A percentile compares a stretch with the other conserved stretches of the same genome.
These are phyloP conservation scores for Colletotrichum trifolii DNA, from an alignment of 2,329 filamentous ascomycete genomes.

Conservation along the genomic window DNA sequence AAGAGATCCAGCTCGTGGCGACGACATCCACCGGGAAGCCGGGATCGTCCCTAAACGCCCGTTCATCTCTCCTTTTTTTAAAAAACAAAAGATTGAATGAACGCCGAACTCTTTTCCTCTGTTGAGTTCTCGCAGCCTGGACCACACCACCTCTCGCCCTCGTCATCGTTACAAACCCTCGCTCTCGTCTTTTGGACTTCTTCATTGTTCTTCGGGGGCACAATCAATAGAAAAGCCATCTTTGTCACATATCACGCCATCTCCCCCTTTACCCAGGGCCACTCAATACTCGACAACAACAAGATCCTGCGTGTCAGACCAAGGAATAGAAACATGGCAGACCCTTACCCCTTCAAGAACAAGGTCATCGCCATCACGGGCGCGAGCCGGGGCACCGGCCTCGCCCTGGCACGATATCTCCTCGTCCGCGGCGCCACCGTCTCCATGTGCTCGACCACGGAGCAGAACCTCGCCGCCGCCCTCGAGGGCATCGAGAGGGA, in stretches of 20 bases:
- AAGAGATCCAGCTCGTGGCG: neutral
- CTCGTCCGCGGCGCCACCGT: constrained; percentile 45
- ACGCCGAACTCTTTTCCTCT: neutral
- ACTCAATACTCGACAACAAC: neutral
- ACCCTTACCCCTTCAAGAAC: constrained; percentile 37
- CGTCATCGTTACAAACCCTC: neutral
- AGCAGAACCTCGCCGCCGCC: constrained; percentile 42
- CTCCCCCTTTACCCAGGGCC: neutral
- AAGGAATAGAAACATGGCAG: constrained; percentile 36
- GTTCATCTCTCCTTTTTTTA: too few relatives aligned
- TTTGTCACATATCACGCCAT: neutral
- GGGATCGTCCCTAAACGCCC: too few relatives aligned
- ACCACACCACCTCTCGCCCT: neutral
- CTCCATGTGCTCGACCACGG: constrained; percentile 44
- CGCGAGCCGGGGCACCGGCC: constrained; percentile 35
- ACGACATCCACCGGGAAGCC: too few relatives aligned
- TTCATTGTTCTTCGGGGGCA: neutral
- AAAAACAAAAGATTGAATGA: neutral
- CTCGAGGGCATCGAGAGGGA: constrained; percentile 39
- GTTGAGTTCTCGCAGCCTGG: neutral
- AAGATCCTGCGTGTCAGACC: neutral
- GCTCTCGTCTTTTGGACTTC: neutral
- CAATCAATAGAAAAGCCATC: neutral
- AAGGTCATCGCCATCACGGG: constrained; percentile 40
- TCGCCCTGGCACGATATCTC: constrained; percentile 37